phyloP scores from a whole-genome alignment of 805 yeast species.

The Brettanomyces naardenensis region DNA sequence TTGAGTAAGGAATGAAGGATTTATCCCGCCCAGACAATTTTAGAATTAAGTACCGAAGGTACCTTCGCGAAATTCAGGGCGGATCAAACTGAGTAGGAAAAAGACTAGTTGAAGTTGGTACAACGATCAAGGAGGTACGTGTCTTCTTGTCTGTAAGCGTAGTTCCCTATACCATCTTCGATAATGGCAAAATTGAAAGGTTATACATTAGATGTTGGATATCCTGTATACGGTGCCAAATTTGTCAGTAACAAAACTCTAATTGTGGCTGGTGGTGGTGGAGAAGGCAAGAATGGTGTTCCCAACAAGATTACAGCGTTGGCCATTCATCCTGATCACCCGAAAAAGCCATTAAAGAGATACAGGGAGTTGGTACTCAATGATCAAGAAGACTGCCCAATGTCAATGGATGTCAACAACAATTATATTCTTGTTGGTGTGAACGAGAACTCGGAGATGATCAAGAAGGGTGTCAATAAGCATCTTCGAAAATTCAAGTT shows the following conservation, averaged over 20 bases:
- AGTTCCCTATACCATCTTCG: too few relatives aligned
- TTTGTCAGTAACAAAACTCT: constrained; percentile 55
- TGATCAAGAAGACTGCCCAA: constrained; percentile 78
- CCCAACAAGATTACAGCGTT: constrained; percentile 74
- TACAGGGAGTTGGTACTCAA: constrained; percentile 48
- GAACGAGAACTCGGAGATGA: constrained; percentile 56
- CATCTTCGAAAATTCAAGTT: constrained; percentile 61
- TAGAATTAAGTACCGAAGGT: too few relatives aligned
- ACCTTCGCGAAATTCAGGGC: too few relatives aligned
- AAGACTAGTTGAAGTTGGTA: too few relatives aligned
- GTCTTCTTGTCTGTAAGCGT: too few relatives aligned
- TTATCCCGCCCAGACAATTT: too few relatives aligned
- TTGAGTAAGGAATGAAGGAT: too few relatives aligned
- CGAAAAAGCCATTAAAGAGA: constrained; percentile 42
- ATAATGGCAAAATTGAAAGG: constrained; percentile 20
- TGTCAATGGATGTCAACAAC: constrained; percentile 57
- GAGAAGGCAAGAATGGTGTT: constrained; percentile 85
- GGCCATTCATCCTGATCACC: constrained; percentile 44
- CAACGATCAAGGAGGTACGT: too few relatives aligned
- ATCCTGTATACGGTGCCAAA: constrained; percentile 76
- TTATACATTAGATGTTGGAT: constrained; percentile 35
- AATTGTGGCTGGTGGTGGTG: constrained; percentile 89
- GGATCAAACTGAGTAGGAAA: too few relatives aligned
- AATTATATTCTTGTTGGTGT: constrained; percentile 62
- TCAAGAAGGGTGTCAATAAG: constrained; percentile 55